Evolutionary conservation across 495 filamentous ascomycete species (phyloP).

Genomic region (Immersiella caudata): DNA sequence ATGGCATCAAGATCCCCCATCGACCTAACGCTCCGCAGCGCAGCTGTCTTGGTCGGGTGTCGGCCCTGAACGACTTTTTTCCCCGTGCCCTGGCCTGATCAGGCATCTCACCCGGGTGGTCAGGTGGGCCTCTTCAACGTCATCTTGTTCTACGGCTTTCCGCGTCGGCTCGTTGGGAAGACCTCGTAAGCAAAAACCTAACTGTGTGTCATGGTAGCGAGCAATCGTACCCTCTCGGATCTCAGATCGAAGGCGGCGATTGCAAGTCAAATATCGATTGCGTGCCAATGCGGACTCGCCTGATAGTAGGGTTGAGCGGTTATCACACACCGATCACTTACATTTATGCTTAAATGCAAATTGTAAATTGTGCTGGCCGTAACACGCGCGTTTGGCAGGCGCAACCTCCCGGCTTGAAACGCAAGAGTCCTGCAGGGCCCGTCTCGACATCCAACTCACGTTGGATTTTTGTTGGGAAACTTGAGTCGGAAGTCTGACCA

Average conservation of each 20-base stretch:
- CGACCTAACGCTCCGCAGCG: neutral
- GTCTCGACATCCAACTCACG: conserved; percentile 3
- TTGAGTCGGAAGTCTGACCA: neutral
- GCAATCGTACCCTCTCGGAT: neutral
- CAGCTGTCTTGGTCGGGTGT: too few relatives aligned
- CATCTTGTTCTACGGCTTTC: conserved; percentile 32
- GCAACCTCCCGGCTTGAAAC: conserved; percentile 15
- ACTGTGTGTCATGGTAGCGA: conserved; percentile 1
- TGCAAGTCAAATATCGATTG: neutral
- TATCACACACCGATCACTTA: conserved; percentile 19
- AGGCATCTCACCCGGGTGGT: neutral
- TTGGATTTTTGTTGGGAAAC: conserved; percentile 7
- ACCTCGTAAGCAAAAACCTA: conserved; percentile 5
- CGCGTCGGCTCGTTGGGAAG: conserved; percentile 8
- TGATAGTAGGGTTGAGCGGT: neutral
- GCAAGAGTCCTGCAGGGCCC: neutral
- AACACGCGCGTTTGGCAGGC: neutral
- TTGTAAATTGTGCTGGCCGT: conserved; percentile 1
- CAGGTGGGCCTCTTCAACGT: conserved; percentile 23
- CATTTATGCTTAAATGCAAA: conserved; percentile 27
- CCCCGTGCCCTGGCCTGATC: neutral
- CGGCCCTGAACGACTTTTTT: neutral
- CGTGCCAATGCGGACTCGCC: neutral
- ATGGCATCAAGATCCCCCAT: neutral
- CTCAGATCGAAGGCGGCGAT: neutral